phyloP scores from a whole-genome alignment of 169 alveolate genomes.

The Eimeria maxima region DNA sequence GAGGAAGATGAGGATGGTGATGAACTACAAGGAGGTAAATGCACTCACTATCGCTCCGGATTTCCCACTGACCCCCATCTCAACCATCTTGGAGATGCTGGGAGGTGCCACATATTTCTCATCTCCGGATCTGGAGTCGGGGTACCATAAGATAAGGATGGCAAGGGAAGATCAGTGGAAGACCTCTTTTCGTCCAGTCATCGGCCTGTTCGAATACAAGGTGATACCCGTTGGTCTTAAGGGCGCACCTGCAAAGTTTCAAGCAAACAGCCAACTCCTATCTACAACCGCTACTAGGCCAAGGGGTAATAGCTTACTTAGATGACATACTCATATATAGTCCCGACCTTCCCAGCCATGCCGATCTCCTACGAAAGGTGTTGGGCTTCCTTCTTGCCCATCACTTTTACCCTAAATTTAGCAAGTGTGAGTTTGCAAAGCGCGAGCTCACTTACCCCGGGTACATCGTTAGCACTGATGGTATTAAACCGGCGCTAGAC shows the following conservation, averaged over 20 bases:
- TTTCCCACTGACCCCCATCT: no score
- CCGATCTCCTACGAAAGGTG: background rate
- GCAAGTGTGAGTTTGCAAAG: background rate
- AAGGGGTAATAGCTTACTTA: background rate
- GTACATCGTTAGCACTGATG: background rate
- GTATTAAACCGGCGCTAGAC: background rate
- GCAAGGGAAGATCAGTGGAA: background rate
- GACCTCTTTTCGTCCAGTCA: background rate
- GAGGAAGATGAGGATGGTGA: no score
- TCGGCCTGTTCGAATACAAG: background rate
- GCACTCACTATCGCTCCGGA: no score
- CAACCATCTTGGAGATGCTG: no score
- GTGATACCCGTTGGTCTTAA: constrained; percentile 33
- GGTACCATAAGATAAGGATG: background rate
- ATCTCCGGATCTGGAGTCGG: background rate
- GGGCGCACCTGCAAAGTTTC: constrained; percentile 28
- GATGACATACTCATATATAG: constrained; percentile 7
- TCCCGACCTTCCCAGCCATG: background rate
- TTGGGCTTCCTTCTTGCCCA: background rate
- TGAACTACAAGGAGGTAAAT: no score
- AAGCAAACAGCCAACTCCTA: background rate
- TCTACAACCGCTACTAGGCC: background rate
- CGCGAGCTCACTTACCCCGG: background rate
- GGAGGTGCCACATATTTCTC: no score
- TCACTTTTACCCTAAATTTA: background rate